Evolutionary conservation across 164 flowering plant species (phyloP).

Genomic region (Buxus sempervirens): DNA sequence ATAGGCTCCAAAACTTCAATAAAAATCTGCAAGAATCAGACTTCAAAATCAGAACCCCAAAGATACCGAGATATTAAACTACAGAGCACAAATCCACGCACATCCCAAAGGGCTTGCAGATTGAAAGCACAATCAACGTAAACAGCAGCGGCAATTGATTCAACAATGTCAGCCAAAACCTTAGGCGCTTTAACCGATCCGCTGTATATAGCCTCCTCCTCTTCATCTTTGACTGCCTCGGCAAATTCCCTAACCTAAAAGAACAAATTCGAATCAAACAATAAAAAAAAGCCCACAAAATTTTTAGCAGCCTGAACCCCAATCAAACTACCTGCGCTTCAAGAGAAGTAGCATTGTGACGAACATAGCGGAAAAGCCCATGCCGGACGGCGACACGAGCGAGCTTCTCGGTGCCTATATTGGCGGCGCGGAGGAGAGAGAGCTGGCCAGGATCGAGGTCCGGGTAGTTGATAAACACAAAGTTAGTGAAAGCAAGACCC

Average conservation of each 20-base stretch:
- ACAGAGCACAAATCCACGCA: constrained; percentile 15
- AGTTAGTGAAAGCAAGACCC: constrained; percentile 35
- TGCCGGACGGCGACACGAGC: constrained; percentile 57
- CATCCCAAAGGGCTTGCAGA: constrained; percentile 58
- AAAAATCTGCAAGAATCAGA: constrained; percentile 32
- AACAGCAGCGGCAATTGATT: constrained; percentile 76
- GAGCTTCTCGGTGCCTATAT: constrained; percentile 64
- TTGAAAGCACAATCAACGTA: constrained; percentile 61
- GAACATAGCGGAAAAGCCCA: constrained; percentile 41
- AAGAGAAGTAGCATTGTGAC: constrained; percentile 49
- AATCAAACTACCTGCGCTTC: constrained; percentile 42
- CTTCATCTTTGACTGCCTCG: constrained; percentile 39
- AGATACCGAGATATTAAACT: too few species aligned
- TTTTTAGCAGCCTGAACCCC: neutral
- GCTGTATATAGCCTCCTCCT: constrained; percentile 36
- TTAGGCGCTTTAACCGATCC: constrained; percentile 82
- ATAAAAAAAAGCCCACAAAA: neutral
- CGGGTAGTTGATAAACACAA: constrained; percentile 37
- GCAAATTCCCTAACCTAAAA: constrained; percentile 62
- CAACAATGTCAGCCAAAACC: constrained; percentile 81
- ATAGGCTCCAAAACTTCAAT: constrained; percentile 58
- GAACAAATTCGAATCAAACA: neutral
- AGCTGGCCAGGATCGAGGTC: constrained; percentile 39
- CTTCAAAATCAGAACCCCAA: neutral
- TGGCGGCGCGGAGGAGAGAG: constrained; percentile 46